These are phyloP conservation scores for Syzygium aqueum DNA, from an alignment of 345 rosid genomes.

Conservation along the genomic window DNA sequence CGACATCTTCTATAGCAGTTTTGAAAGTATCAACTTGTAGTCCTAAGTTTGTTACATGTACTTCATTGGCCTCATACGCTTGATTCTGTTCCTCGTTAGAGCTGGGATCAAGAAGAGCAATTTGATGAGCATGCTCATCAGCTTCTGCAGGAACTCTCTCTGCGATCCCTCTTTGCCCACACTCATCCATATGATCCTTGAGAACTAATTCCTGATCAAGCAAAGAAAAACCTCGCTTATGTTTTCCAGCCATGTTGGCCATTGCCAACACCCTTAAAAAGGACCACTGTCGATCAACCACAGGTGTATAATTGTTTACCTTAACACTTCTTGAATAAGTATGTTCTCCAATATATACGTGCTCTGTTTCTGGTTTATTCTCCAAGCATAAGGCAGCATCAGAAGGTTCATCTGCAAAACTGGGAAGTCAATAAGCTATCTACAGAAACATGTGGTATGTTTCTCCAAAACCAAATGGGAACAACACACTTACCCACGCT, in stretches of 20 bases:
- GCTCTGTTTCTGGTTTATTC: not conserved
- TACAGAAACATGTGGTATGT: no score
- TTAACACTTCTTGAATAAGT: not conserved
- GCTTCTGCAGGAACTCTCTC: not conserved
- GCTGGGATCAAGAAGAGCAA: not conserved
- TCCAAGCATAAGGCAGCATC: not conserved
- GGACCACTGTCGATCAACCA: not conserved
- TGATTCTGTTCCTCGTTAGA: not conserved
- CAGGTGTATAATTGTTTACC: not conserved
- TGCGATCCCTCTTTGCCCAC: not conserved
- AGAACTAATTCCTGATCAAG: not conserved
- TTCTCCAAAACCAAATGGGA: not conserved
- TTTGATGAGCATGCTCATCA: conserved; percentile 3
- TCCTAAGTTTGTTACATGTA: not conserved
- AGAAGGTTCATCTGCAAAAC: not conserved
- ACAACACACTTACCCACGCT: conserved; percentile 9
- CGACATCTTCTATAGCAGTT: not conserved
- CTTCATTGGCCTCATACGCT: not conserved
- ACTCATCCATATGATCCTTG: not conserved
- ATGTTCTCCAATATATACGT: not conserved
- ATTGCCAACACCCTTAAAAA: not conserved
- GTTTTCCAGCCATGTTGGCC: not conserved
- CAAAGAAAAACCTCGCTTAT: not conserved
- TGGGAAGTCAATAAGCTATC: not conserved
- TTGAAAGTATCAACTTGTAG: not conserved